Percentiles rank a stretch among this genome's conserved stretches.
Evolutionary conservation across 2,329 filamentous ascomycete genomes (phyloP).

Genomic region (Penicillium paneum): DNA sequence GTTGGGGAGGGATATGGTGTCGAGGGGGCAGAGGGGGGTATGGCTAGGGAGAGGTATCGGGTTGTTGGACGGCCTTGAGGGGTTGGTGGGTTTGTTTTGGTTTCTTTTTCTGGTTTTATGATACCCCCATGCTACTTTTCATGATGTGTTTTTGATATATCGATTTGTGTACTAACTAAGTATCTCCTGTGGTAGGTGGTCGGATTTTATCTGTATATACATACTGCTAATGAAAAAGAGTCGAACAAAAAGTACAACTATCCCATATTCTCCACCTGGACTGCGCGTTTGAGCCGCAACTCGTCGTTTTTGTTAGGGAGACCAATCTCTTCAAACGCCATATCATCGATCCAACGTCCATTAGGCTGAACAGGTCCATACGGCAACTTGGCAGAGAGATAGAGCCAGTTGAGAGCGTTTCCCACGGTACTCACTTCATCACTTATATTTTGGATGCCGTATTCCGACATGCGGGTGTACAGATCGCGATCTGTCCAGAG

Average conservation of each 20-base stretch:
- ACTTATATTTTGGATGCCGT: conserved; percentile 64
- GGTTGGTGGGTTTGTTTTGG: neutral
- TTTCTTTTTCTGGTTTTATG: conserved; percentile 9
- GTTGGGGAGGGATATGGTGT: conserved; percentile 53
- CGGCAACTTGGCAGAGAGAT: conserved; percentile 66
- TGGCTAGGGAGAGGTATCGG: conserved; percentile 44
- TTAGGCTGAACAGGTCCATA: conserved; percentile 58
- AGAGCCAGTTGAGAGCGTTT: conserved; percentile 73
- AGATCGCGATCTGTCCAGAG: conserved; percentile 64
- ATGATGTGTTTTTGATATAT: neutral
- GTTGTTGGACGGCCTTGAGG: conserved; percentile 33
- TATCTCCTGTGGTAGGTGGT: neutral
- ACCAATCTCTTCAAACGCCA: conserved; percentile 65
- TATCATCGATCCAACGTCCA: conserved; percentile 68
- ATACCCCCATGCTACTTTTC: conserved; percentile 17
- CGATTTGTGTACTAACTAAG: neutral
- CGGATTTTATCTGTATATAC: neutral
- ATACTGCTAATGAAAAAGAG: neutral
- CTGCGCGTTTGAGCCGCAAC: conserved; percentile 51
- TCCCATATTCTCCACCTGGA: conserved; percentile 29
- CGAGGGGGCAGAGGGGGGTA: conserved; percentile 44
- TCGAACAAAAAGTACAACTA: conserved; percentile 2
- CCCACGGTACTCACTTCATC: conserved; percentile 81
- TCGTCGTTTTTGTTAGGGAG: conserved; percentile 58
- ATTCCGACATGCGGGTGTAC: conserved; percentile 64